Base-by-base conservation (phyloP, 208 protist species). In the Trypanosomatidae sp. region DNA sequence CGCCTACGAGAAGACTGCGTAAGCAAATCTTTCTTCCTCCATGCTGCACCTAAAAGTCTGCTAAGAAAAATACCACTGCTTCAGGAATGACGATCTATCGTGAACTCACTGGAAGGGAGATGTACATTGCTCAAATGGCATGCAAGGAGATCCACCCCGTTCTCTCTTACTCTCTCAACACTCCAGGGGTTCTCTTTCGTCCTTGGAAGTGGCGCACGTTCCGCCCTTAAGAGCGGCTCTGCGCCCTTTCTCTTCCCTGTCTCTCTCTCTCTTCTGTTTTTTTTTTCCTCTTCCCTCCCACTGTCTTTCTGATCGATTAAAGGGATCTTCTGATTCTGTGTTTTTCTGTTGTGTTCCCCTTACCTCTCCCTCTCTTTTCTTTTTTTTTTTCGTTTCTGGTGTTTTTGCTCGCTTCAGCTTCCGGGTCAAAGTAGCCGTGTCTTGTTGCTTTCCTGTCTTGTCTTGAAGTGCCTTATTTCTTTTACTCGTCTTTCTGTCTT, bases 1-100 rank as follows among this genome's bases (percentile, higher is more conserved):
- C 59, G 79, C 82, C 28, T 87, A 89, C 69, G 77, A 91, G 76
- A 85, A 58, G 60, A 58, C 65, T 30, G 65, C 70, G 46, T 80
- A 66, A 79, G 46, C 47, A 28, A 50, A 50, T 9, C 3, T 66
- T 50, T 66, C 36, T n/a, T 1, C 22, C 41, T 33, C 62, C n/a
- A 2, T 13, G 15, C 62, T 22, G 41, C 19, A 13, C 41, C 25
- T 33, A 33, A 28, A 33, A 13, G 25, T 33, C 25, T 59, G 15
- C 25, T 58, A 33, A 67, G 33, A 13, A 28, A 56, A 25, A 69
- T 10, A 46, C 25, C 13, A 43, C 17, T 36, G 15, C 28, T 25
- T 69, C 17, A 69, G 43, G 46, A 69, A 69, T 43, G 19, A 55
- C 43, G 43, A 69, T 69, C 36, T 30, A 36, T 41, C 10, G 30